phyloP scores from a whole-genome alignment of 2,329 filamentous ascomycete genomes.

The Colletotrichum acutatum region DNA sequence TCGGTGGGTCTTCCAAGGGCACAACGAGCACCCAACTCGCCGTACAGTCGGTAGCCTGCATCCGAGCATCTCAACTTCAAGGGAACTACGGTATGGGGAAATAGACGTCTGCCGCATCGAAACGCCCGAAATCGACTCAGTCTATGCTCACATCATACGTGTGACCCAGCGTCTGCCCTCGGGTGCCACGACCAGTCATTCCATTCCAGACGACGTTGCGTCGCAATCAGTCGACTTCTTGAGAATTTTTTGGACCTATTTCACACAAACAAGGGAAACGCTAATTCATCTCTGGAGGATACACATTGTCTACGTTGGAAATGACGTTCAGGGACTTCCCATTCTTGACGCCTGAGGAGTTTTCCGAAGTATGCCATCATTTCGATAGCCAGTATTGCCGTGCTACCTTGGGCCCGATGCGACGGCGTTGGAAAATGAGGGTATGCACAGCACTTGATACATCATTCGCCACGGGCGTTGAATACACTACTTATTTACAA shows the following conservation, averaged over 20 bases:
- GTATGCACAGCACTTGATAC: conserved; percentile 63
- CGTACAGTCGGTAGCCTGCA: conserved; percentile 4
- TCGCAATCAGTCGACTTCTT: background rate
- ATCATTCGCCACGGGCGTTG: conserved; percentile 52
- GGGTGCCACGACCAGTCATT: background rate
- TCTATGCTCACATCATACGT: background rate
- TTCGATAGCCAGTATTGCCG: conserved; percentile 69
- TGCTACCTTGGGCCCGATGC: conserved; percentile 65
- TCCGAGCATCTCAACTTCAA: background rate
- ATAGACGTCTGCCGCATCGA: background rate
- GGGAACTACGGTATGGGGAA: background rate
- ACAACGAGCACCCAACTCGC: background rate
- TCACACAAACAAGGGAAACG: background rate
- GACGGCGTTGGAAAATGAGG: conserved; percentile 65
- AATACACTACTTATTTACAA: conserved; percentile 64
- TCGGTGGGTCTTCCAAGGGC: conserved; percentile 14
- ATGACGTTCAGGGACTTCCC: conserved; percentile 65
- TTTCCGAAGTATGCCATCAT: conserved; percentile 71
- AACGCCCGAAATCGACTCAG: background rate
- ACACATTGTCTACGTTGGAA: background rate
- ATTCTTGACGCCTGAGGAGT: conserved; percentile 70
- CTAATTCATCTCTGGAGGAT: background rate
- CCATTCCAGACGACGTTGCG: background rate
- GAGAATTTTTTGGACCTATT: background rate
- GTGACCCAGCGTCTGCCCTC: background rate